Percentiles rank a stretch among this genome's conserved stretches.
phyloP scores from a whole-genome alignment of 805 yeast species.

The Citeromyces nyonsensis region DNA sequence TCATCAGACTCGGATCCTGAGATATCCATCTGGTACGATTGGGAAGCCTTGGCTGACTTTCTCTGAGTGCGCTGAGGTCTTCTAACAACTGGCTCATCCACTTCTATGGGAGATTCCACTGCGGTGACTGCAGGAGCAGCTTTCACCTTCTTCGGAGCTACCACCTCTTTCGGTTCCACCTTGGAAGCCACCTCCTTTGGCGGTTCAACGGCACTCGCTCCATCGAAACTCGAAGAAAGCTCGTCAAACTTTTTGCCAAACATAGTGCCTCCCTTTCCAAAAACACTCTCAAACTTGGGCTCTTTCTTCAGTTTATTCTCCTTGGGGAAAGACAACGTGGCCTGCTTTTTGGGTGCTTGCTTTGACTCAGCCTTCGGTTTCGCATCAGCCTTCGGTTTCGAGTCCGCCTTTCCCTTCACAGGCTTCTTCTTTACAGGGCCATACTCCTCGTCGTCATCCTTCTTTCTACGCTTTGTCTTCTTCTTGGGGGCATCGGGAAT shows the following conservation, averaged over 20 bases:
- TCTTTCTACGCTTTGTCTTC: slow-evolving; percentile 15
- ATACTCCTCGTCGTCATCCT: slow-evolving; percentile 11
- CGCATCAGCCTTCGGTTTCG: slow-evolving; percentile 4
- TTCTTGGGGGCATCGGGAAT: slow-evolving; percentile 26
- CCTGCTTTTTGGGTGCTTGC: slow-evolving; percentile 1
- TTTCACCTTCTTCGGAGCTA: neutral
- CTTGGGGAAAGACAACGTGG: slow-evolving; percentile 1
- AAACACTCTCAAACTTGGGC: slow-evolving; percentile 15
- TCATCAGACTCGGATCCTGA: slow-evolving; percentile 4
- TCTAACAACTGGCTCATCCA: neutral
- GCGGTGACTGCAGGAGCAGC: slow-evolving; percentile 3
- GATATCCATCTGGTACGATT: neutral
- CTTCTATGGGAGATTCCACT: neutral
- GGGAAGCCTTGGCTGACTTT: neutral
- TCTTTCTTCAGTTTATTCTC: no score
- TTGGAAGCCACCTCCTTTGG: slow-evolving; percentile 7
- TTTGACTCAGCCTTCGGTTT: slow-evolving; percentile 1
- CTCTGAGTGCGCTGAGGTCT: slow-evolving; percentile 1
- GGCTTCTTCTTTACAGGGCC: slow-evolving; percentile 4
- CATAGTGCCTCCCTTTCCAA: slow-evolving; percentile 15
- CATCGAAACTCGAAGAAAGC: neutral
- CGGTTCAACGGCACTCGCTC: slow-evolving; percentile 1
- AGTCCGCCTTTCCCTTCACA: slow-evolving; percentile 6
- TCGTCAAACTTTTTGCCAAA: slow-evolving; percentile 9
- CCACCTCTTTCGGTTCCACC: slow-evolving; percentile 4